phyloP scores from a whole-genome alignment of 345 rosid species.

The Melaleuca alternifolia region DNA sequence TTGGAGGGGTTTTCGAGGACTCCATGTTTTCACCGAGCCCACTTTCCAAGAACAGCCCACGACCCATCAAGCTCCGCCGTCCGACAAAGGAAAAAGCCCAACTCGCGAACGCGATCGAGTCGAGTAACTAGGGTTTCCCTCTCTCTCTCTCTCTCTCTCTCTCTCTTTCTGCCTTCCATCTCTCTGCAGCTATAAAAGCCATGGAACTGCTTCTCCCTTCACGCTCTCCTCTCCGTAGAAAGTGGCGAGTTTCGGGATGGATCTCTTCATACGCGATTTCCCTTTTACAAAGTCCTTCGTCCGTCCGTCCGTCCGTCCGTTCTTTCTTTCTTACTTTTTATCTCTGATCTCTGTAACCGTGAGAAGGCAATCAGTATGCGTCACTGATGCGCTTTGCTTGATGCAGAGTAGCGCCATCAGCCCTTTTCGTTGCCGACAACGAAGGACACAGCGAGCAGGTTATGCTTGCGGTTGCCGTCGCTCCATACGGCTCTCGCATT shows the following conservation, averaged over 20 bases:
- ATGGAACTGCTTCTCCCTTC: not conserved
- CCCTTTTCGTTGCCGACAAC: slow-evolving; percentile 40
- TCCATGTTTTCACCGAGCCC: not conserved
- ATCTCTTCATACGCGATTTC: not conserved
- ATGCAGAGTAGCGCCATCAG: slow-evolving; percentile 21
- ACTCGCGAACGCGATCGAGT: not conserved
- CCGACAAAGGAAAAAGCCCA: not conserved
- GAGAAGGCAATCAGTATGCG: slow-evolving; percentile 21
- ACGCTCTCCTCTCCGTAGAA: too few relatives aligned
- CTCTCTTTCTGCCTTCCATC: not conserved
- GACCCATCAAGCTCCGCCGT: not conserved
- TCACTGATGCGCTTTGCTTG: slow-evolving; percentile 19
- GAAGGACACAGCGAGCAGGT: not conserved
- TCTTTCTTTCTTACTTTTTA: not conserved
- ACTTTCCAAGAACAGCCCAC: not conserved
- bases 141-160: not conserved
- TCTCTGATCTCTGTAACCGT: not conserved
- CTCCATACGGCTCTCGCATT: slow-evolving; percentile 11
- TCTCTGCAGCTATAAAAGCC: not conserved
- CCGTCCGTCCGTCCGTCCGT: not conserved
- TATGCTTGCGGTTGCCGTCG: slow-evolving; percentile 19
- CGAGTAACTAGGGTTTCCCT: not conserved
- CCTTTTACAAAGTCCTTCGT: not conserved
- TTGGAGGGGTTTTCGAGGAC: not conserved
- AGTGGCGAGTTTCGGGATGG: not conserved